A percentile compares a stretch with the other conserved stretches of the same genome.
Evolutionary conservation across 2,329 filamentous ascomycete species (phyloP).

Genomic region (Monosporascus ibericus): DNA sequence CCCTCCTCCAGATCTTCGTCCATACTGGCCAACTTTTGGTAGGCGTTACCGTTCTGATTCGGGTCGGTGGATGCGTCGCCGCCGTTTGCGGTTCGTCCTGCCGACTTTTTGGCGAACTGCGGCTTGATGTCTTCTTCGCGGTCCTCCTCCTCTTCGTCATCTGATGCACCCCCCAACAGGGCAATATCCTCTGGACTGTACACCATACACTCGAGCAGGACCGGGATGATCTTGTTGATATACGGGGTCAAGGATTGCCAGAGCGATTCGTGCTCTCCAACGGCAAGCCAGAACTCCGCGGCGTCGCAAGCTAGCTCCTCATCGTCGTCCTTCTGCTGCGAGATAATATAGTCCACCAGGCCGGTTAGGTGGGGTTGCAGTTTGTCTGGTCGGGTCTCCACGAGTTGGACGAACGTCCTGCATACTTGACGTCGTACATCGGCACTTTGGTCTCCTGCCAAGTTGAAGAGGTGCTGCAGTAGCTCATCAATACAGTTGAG

Average conservation of each 20-base stretch:
- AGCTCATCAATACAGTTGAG: slow-evolving; percentile 75
- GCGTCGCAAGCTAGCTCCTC: slow-evolving; percentile 89
- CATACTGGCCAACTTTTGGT: slow-evolving; percentile 50
- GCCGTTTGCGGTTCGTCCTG: slow-evolving; percentile 53
- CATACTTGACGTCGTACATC: slow-evolving; percentile 92
- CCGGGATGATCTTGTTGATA: slow-evolving; percentile 79
- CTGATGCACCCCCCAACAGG: slow-evolving; percentile 73
- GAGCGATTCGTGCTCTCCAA: slow-evolving; percentile 79
- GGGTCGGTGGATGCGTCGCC: slow-evolving; percentile 44
- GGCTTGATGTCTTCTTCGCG: slow-evolving; percentile 87
- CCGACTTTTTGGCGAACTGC: slow-evolving; percentile 69
- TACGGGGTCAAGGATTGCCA: slow-evolving; percentile 72
- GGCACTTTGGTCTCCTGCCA: slow-evolving; percentile 69
- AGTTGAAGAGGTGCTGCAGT: slow-evolving; percentile 73
- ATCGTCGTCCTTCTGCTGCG: slow-evolving; percentile 82
- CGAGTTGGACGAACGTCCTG: slow-evolving; percentile 84
- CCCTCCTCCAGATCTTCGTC: slow-evolving; percentile 81
- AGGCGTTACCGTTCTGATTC: slow-evolving; percentile 47
- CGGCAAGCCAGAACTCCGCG: slow-evolving; percentile 93
- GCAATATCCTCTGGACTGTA: slow-evolving; percentile 93
- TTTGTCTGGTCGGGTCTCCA: slow-evolving; percentile 85
- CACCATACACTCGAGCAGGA: slow-evolving; percentile 90
- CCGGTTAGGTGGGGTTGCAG: slow-evolving; percentile 81
- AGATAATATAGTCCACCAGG: slow-evolving; percentile 87
- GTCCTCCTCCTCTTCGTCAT: slow-evolving; percentile 90